Evolutionary conservation across 345 rosid species (phyloP).

Genomic region (Erodium maritimum): DNA sequence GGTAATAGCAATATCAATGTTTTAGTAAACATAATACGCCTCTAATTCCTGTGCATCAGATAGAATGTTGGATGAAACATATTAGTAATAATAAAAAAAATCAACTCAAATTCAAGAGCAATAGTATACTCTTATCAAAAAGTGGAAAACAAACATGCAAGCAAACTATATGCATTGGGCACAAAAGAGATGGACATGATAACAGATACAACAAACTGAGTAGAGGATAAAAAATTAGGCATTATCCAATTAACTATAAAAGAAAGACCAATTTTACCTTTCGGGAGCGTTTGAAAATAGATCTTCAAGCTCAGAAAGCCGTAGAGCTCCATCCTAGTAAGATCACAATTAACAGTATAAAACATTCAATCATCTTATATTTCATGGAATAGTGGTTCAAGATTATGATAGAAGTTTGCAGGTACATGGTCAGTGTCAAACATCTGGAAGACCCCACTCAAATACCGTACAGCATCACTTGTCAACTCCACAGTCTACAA

Average conservation of each 20-base stretch:
- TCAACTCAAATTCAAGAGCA: neutral
- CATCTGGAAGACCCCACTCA: conserved; percentile 51
- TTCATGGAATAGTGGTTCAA: neutral
- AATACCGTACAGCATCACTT: conserved; percentile 40
- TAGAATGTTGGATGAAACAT: neutral
- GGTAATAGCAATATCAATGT: neutral
- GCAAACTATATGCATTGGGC: neutral
- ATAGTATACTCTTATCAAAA: neutral
- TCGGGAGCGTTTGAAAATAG: conserved; percentile 75
- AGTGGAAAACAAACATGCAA: neutral
- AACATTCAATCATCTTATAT: neutral
- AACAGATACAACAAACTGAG: neutral
- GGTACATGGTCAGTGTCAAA: conserved; percentile 63
- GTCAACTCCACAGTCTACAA: conserved; percentile 70
- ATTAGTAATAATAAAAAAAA: neutral
- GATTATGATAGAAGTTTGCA: conserved; percentile 10
- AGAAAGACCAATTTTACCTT: conserved; percentile 26
- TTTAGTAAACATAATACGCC: neutral
- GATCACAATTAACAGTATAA: conserved; percentile 13
- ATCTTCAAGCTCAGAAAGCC: conserved; percentile 49
- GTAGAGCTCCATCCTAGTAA: conserved; percentile 60
- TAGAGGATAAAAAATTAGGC: neutral
- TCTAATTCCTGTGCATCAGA: neutral
- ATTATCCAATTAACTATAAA: neutral
- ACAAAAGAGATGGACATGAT: neutral